Base-by-base conservation (phyloP, 1,284 basidiomycete genomes). In the Anthracocystis setariae region DNA sequence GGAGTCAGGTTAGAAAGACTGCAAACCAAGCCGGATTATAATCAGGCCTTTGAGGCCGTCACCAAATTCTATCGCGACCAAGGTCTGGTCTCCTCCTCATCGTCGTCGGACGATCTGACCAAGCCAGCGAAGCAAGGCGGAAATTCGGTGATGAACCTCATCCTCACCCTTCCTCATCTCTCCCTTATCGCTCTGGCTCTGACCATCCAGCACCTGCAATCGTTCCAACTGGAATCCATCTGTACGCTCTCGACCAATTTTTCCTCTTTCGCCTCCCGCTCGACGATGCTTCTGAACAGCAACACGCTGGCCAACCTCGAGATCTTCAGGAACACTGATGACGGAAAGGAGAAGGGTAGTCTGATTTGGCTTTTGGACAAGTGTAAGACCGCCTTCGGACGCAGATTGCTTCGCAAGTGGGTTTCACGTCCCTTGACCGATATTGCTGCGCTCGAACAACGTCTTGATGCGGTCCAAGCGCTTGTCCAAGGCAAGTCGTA, bases 201-300 rank as follows among this genome's bases (percentile, higher is more conserved):
- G 59, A 86, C 89, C 9, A 88, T 96, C 61, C 84, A 88, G 49
- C 89, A 98, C 80, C 88, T 98, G 15, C 87, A 88, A 13, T 86
- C 86, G 0, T 96, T 94, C 84, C 87, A 86, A 29, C 87, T 96
- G 35, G 89, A 68, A 23, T 69, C 65, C 29, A 73, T 80, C 44
- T 78, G 79, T 51, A 65, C 57, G 9, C 57, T 65, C 8, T 49
- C 66, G 8, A 67, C 37, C 91, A 76, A 92, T 76, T 96, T 82
- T 48, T 56, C 60, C 2, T 78, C 85, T 74, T 98, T 98, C 78
- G 87, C 91, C 1, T 67, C 68, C 8, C 87, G 88, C 43, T 88
- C 89, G 0, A 90, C 92, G 70, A 96, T 98, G 94, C 86, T 94
- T 15, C 86, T 98, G 46, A 92, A 91, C 57, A 90, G 90, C 38